Base-by-base conservation (phyloP, 169 alveolate genomes). In the Eimeria tenella region DNA sequence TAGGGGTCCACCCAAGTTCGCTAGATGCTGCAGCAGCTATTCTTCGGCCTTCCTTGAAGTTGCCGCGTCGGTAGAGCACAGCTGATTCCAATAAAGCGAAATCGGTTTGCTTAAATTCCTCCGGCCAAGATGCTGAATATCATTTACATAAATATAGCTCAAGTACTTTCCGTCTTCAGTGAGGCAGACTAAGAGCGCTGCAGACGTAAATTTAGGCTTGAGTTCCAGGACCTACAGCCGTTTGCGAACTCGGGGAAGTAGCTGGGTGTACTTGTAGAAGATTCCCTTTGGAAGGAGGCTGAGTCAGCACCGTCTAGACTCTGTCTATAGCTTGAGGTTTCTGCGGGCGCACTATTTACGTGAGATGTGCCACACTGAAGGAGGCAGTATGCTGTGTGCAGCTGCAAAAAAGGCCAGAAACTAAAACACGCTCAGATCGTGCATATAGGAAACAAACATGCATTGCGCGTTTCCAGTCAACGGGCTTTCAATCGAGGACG, bases 21-120 rank as follows among this genome's bases (percentile, higher is more conserved):
- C 5, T 17, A 50, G 5, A 42, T 50, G 92, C 81, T 31, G 92
- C 79, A 50, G 92, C 63, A 42, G 92, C 92, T 49, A 84, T 62
- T 84, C 52, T 25, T n/a, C 77, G 92, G 31, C 92, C 92, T 60
- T 63, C 79, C 10, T 84, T 79, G 49, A 84, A 84, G 81, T 73
- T 84, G 52, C 92, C 82, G 75, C 62, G 58, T 62, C 52, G 75
- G 23, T 31, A 84, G 15, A 84, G 81, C 19, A 65, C 79, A 15
- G 92, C 92, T 49, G 92, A 63, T 13, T 84, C 81, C 21, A 84
- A 62, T 53, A 84, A 79, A n/a, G 82, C 92, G 31, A 8, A 10
- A 13, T 84, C 92, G 21, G 13, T 25, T 60, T 77, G 90, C 56
- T 50, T 55, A 13, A 82, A 73, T 13, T n/a, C 42, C 42, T 31